phyloP scores from a whole-genome alignment of 2,329 filamentous ascomycete genomes.

The Hortaea werneckii region DNA sequence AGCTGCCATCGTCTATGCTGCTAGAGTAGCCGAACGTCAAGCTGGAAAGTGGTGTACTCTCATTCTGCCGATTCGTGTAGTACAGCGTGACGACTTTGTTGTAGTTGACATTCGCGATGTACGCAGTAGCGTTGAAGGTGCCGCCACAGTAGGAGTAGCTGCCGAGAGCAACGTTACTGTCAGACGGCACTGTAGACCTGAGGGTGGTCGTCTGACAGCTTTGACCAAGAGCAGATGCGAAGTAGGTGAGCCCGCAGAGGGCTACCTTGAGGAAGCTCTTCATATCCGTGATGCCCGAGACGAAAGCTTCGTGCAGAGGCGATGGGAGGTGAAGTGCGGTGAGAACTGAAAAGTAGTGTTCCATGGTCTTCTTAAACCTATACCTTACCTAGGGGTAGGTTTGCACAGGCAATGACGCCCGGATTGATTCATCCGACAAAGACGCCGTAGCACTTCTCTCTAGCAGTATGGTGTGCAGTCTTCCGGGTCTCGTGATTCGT shows the following conservation, averaged over 20 bases:
- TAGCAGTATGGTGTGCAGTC: no score
- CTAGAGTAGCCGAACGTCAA: slow-evolving; percentile 17
- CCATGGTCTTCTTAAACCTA: no score
- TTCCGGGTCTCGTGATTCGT: no score
- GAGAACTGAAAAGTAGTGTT: no score
- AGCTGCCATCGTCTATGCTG: slow-evolving; percentile 14
- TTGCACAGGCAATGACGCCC: no score
- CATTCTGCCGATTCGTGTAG: slow-evolving; percentile 20
- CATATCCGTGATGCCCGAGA: not conserved
- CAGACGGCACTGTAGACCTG: slow-evolving; percentile 8
- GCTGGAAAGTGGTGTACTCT: slow-evolving; percentile 21
- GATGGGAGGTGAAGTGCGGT: not conserved
- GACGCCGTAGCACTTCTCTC: not conserved
- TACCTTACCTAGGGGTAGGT: no score
- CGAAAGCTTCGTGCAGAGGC: no score
- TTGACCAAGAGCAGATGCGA: slow-evolving; percentile 8
- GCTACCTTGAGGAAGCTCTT: not conserved
- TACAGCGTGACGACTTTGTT: slow-evolving; percentile 24
- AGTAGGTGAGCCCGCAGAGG: slow-evolving; percentile 2
- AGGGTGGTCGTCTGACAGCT: slow-evolving; percentile 15
- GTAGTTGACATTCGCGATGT: slow-evolving; percentile 23
- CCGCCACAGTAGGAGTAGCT: slow-evolving; percentile 24
- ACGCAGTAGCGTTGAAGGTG: slow-evolving; percentile 16
- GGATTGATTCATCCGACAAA: not conserved
- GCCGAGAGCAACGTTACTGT: slow-evolving; percentile 16